Evolutionary conservation across 352 stramenopile genomes (phyloP).

Genomic region (Lagenidium sp.): DNA sequence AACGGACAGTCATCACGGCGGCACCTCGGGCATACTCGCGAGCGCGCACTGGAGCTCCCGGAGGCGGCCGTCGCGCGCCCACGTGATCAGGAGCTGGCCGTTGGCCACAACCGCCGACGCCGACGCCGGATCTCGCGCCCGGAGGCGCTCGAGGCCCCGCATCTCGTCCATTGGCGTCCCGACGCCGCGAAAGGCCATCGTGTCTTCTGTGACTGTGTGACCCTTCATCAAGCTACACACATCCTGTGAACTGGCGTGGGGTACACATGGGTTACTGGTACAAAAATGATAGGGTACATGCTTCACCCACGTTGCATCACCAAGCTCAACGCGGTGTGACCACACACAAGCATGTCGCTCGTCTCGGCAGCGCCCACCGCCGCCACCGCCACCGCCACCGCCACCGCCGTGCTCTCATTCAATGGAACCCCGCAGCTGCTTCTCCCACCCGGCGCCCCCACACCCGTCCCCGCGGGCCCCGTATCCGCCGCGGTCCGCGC

Average conservation of each 20-base stretch:
- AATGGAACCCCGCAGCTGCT: not conserved
- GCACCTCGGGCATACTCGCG: slow-evolving; percentile 37
- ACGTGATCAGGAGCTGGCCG: slow-evolving; percentile 49
- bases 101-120: slow-evolving; percentile 49
- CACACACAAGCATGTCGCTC: too few relatives aligned
- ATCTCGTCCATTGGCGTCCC: slow-evolving; percentile 48
- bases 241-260: too few relatives aligned
- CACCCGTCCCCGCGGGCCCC: not conserved
- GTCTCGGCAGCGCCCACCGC: not conserved
- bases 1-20: not conserved
- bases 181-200: slow-evolving; percentile 23
- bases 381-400: not conserved
- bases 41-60: slow-evolving; percentile 35
- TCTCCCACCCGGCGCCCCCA: not conserved
- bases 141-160: slow-evolving; percentile 37
- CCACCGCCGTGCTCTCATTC: not conserved
- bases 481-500: slow-evolving; percentile 7
- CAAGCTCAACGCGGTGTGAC: too few relatives aligned
- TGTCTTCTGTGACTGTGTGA: too few relatives aligned
- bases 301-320: too few relatives aligned
- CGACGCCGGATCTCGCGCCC: slow-evolving; percentile 31
- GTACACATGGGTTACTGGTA: too few relatives aligned
- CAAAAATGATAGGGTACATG: too few relatives aligned
- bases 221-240: too few relatives aligned
- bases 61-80: slow-evolving; percentile 31